A percentile compares a stretch with the other conserved stretches of the same genome.
phyloP scores from a whole-genome alignment of 1,139 yeast genomes.

The Hanseniaspora gamundiae region DNA sequence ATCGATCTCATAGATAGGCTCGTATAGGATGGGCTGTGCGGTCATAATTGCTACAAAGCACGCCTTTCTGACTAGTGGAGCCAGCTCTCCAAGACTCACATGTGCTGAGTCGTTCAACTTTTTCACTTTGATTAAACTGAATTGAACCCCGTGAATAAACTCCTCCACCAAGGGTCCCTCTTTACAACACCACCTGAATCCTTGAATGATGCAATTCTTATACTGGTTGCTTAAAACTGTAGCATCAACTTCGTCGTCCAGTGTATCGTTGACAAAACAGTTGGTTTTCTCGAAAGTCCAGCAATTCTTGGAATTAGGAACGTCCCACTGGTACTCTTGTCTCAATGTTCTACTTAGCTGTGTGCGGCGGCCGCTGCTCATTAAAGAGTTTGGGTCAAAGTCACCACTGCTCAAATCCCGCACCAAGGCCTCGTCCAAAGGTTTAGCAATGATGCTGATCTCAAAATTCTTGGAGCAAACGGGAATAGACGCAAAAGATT shows the following conservation, averaged over 20 bases:
- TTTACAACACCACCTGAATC: conserved; percentile 71
- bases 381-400: conserved; percentile 24
- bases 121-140: conserved; percentile 54
- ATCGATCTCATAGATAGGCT: conserved; percentile 64
- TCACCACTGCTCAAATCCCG: conserved; percentile 46
- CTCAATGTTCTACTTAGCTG: conserved; percentile 44
- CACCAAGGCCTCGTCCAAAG: conserved; percentile 44
- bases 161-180: conserved; percentile 93
- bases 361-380: conserved; percentile 25
- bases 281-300: conserved; percentile 61
- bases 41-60: conserved; percentile 72
- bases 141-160: conserved; percentile 58
- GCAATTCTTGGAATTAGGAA: conserved; percentile 68
- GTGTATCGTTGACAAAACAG: conserved; percentile 62
- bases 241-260: conserved; percentile 60
- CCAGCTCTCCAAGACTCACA: conserved; percentile 60
- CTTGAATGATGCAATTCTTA: conserved; percentile 51
- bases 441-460: conserved; percentile 71
- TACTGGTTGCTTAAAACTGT: conserved; percentile 30
- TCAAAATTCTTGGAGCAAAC: conserved; percentile 45
- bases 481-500: conserved; percentile 56
- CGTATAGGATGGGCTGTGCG: conserved; percentile 70
- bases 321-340: conserved; percentile 63
- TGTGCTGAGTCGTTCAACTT: conserved; percentile 37
- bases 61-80: conserved; percentile 75